Conservation (phyloP, 176 grass and related monocot genomes). For the Dactylis glomerata region DNA sequence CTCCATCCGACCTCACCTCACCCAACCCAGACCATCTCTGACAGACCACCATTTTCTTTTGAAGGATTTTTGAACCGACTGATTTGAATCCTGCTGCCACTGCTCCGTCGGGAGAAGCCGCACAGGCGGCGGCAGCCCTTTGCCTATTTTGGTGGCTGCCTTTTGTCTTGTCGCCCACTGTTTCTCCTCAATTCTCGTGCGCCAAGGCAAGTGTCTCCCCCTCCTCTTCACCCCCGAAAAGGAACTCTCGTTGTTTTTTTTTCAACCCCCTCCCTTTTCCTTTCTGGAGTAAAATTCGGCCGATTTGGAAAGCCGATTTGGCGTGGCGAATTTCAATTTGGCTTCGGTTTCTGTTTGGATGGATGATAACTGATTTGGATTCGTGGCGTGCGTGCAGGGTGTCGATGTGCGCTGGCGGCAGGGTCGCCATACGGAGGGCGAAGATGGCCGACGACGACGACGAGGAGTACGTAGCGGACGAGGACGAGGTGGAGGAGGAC, state of each 20-base stretch:
- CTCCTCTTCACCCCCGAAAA: background rate
- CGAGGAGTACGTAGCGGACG: constrained; percentile 40
- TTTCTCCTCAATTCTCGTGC: background rate
- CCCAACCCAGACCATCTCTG: background rate
- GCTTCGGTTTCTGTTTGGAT: background rate
- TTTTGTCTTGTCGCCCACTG: background rate
- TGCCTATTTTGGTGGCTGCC: background rate
- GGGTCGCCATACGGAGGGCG: constrained; percentile 26
- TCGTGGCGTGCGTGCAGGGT: constrained; percentile 19
- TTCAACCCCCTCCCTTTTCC: background rate
- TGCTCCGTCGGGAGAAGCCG: background rate
- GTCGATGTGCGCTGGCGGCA: constrained; percentile 38
- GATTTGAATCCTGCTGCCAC: background rate
- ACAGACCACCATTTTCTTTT: background rate
- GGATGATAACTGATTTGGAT: background rate
- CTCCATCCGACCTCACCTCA: too few relatives aligned
- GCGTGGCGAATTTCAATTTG: background rate
- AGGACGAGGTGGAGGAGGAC: constrained; percentile 39
- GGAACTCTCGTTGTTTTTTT: background rate
- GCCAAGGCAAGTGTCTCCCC: background rate
- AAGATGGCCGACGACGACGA: constrained; percentile 36
- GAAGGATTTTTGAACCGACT: background rate
- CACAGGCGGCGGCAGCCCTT: too few relatives aligned
- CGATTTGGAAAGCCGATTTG: background rate
- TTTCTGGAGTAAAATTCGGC: background rate